These are phyloP conservation scores for Venturia carpophila DNA, from an alignment of 2,329 filamentous ascomycete genomes.

Conservation along the genomic window DNA sequence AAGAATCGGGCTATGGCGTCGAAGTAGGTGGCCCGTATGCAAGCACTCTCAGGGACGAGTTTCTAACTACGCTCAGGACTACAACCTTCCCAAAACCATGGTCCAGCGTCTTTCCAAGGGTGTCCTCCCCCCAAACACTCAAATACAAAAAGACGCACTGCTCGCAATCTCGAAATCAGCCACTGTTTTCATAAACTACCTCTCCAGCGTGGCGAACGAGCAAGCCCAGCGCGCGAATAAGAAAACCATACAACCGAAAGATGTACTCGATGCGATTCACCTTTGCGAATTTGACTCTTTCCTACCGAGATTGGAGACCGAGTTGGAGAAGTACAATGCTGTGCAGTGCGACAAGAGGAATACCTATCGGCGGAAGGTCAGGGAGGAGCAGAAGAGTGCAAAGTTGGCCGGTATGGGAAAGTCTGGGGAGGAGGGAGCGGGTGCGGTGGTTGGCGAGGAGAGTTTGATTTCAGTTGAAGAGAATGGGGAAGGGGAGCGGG, in stretches of 20 bases:
- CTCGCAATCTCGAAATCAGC: constrained; percentile 73
- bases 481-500: constrained; percentile 34
- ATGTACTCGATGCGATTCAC: constrained; percentile 71
- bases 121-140: constrained; percentile 70
- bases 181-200: constrained; percentile 75
- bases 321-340: constrained; percentile 69
- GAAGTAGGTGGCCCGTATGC: not conserved
- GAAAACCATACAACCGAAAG: constrained; percentile 68
- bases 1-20: constrained; percentile 8
- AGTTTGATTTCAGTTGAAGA: constrained; percentile 46
- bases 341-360: constrained; percentile 68
- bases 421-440: constrained; percentile 23
- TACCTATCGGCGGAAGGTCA: constrained; percentile 61
- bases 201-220: constrained; percentile 68
- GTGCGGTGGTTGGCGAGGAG: constrained; percentile 36
- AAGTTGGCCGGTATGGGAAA: constrained; percentile 25
- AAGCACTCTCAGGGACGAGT: not conserved
- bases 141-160: constrained; percentile 75
- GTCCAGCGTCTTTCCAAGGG: constrained; percentile 73
- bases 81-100: constrained; percentile 72
- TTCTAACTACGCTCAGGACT: constrained; percentile 46
- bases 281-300: constrained; percentile 69
- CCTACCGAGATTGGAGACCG: constrained; percentile 61
- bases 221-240: constrained; percentile 58
- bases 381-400: constrained; percentile 48